Base-by-base conservation (phyloP, 805 yeast genomes). In the Geotrichum ghanense region DNA sequence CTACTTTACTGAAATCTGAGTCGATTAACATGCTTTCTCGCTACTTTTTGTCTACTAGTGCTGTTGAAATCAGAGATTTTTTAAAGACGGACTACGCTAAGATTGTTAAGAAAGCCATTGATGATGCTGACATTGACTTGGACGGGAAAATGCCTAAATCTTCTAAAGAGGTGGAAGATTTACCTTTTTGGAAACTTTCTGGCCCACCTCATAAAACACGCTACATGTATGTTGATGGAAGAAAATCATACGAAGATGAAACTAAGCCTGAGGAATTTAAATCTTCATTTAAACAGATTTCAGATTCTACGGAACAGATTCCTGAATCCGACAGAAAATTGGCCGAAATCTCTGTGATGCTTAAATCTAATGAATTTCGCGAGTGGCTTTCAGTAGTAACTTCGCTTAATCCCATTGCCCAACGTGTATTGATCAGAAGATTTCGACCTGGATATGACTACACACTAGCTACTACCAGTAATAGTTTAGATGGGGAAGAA, bases 361-460 rank as follows among this genome's bases (percentile, higher is more conserved):
- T 87, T 54, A 73, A 74, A 54, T 76, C 86, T 14, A 53, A 66
- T 1, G 70, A 78, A 12, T 89, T 84, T 64, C 72, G 73, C 42
- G 79, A 81, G 60, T 89, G 92, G 82, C 60, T 92, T 42, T 65
- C 69, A 19, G 48, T 66, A 2, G 60, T 89, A 2, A 83, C 96
- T 0, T 74, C 78, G 14, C 58, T 87, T 46, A 48, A 22, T 5
- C 78, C 83, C 6, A 66, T 78, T 2, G 73, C 80, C 43, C 84
- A 83, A 52, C 85, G 82, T 53, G 67, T 83, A 1, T 60, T 89
- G 22, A 74, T 85, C 5, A 74, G 99, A 57, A 71, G 97, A 52
- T 92, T 92, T 67, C 76, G 98, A 56, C 98, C 96, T 1, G 98
- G 97, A 2, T 80, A 77, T 23, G 99, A 92, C 62, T 92, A 85